Evolutionary conservation across 139 green algal genomes (phyloP).

Genomic region (Trebouxia sp.): DNA sequence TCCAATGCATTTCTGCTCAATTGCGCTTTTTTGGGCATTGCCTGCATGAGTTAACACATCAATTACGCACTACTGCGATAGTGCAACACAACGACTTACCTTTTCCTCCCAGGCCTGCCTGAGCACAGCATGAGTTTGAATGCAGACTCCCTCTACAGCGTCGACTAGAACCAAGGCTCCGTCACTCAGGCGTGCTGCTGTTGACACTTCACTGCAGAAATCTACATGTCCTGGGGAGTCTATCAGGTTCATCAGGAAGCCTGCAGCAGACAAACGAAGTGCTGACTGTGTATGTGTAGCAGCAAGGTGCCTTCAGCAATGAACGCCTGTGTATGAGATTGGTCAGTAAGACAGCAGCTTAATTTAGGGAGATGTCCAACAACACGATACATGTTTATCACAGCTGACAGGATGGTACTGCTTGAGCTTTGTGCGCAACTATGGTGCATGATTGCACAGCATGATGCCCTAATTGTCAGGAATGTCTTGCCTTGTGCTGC

Average conservation of each 20-base stretch:
- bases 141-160: constrained; percentile 96
- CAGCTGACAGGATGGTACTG: too few relatives aligned
- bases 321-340: neutral
- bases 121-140: constrained; percentile 98
- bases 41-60: too few relatives aligned
- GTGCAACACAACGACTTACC: too few relatives aligned
- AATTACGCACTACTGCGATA: too few relatives aligned
- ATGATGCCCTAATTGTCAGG: neutral
- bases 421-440: too few relatives aligned
- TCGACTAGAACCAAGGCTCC: constrained; percentile 96
- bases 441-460: too few relatives aligned
- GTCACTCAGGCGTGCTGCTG: constrained; percentile 91
- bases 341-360: too few relatives aligned
- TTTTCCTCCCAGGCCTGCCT: constrained; percentile 93
- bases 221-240: constrained; percentile 98
- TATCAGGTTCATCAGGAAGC: constrained; percentile 96
- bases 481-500: constrained; percentile 2
- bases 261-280: constrained; percentile 19
- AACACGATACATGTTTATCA: too few relatives aligned
- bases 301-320: neutral
- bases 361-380: neutral
- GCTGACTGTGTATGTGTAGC: neutral
- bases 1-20: neutral
- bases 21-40: neutral
- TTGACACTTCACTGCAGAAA: constrained; percentile 97